These are phyloP conservation scores for Chloranthus sessilifolius DNA, from an alignment of 164 flowering plant species.

Conservation along the genomic window DNA sequence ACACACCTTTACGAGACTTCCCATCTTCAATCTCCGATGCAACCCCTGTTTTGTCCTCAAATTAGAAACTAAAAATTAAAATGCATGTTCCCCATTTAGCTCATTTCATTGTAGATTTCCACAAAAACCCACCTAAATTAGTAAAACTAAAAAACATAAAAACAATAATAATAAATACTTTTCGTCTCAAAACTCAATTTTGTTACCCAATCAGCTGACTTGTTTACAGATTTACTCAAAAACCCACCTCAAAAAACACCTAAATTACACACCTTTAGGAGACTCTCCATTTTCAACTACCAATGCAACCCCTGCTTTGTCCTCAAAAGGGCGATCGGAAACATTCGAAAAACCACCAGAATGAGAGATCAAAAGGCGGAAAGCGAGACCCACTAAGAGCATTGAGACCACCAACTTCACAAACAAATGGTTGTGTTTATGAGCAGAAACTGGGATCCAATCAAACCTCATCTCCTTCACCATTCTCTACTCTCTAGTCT, in stretches of 20 bases:
- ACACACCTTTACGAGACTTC: no score
- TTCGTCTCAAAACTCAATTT: background rate
- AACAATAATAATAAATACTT: background rate
- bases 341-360: conserved; percentile 20
- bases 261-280: conserved; percentile 24
- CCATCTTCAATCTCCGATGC: no score
- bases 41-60: no score
- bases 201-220: no score
- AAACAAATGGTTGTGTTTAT: conserved; percentile 31
- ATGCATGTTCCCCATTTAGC: no score
- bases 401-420: conserved; percentile 41
- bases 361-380: conserved; percentile 44
- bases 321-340: no score
- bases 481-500: conserved; percentile 12
- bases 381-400: conserved; percentile 51
- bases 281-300: conserved; percentile 15
- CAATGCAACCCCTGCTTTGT: no score
- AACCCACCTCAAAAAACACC: background rate
- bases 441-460: conserved; percentile 19
- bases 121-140: background rate
- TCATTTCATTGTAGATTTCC: no score
- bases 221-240: background rate
- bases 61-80: no score
- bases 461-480: conserved; percentile 29
- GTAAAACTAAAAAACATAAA: no score